Percentiles rank a stretch among this genome's conserved stretches.
Conservation (phyloP, 1,284 basidiomycete species). For the Trametes hirsuta region DNA sequence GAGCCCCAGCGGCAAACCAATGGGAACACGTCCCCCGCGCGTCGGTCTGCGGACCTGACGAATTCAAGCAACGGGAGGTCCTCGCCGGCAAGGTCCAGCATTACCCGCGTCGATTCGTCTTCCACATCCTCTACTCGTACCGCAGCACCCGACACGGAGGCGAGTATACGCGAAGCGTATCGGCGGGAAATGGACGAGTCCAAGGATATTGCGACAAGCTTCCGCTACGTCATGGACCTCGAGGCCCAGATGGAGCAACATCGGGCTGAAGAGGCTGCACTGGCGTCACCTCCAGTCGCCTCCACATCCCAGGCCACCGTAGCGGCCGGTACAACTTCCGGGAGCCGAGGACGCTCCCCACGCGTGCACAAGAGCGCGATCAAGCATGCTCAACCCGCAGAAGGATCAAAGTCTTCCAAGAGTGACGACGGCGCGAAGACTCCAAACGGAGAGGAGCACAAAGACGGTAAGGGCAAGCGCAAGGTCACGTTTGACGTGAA, state of each 20-base stretch:
- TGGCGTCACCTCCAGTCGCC: constrained; percentile 5
- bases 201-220: constrained; percentile 69
- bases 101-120: constrained; percentile 28
- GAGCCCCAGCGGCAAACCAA: constrained; percentile 32
- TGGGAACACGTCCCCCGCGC: constrained; percentile 6
- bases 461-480: constrained; percentile 53
- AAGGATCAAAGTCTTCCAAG: constrained; percentile 18
- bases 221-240: constrained; percentile 61
- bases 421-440: constrained; percentile 10
- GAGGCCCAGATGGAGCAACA: constrained; percentile 57
- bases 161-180: constrained; percentile 46
- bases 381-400: constrained; percentile 25
- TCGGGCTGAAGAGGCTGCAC: constrained; percentile 15
- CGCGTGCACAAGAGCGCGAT: constrained; percentile 33
- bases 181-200: constrained; percentile 61
- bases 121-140: constrained; percentile 34
- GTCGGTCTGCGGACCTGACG: constrained; percentile 17
- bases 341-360: constrained; percentile 30
- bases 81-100: constrained; percentile 18
- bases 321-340: constrained; percentile 1
- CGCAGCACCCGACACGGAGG: constrained; percentile 29
- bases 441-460: constrained; percentile 4
- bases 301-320: constrained; percentile 10
- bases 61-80: constrained; percentile 8
- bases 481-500: constrained; percentile 77